These are phyloP conservation scores for Alternaria sp. DNA, from an alignment of 2,329 filamentous ascomycete genomes.

Conservation along the genomic window DNA sequence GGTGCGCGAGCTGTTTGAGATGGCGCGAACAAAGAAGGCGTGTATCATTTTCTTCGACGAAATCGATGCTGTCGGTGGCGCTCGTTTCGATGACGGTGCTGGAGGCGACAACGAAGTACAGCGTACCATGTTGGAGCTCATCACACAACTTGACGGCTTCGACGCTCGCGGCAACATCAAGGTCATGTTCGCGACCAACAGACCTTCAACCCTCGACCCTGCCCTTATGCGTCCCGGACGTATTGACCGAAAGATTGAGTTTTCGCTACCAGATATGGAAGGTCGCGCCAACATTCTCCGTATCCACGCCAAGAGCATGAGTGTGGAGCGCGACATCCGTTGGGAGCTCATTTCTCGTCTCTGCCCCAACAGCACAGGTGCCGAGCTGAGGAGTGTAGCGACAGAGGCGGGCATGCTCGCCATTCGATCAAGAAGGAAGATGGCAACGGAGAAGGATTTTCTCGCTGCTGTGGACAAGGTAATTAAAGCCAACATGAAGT, in stretches of 20 bases:
- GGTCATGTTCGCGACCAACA: constrained; percentile 99
- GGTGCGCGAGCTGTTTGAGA: constrained; percentile 98
- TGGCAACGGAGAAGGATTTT: constrained; percentile 99
- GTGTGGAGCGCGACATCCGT: constrained; percentile 95
- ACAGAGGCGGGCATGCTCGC: constrained; percentile 99
- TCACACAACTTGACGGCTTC: constrained; percentile 96
- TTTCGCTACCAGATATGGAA: constrained; percentile 95
- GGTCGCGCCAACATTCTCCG: constrained; percentile 96
- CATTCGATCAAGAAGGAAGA: constrained; percentile 92
- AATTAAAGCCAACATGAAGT: constrained; percentile 98
- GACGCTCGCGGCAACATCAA: constrained; percentile 98
- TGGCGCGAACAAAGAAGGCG: constrained; percentile 99
- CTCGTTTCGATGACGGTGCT: constrained; percentile 94
- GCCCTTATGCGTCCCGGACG: constrained; percentile 95
- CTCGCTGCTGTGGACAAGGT: constrained; percentile 98
- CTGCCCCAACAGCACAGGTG: constrained; percentile 96
- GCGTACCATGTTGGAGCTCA: constrained; percentile 96
- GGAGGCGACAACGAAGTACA: constrained; percentile 98
- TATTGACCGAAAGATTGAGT: constrained; percentile 99
- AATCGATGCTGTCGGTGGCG: constrained; percentile 94
- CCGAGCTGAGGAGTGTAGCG: constrained; percentile 93
- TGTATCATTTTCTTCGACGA: constrained; percentile 99
- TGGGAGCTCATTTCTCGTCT: constrained; percentile 98
- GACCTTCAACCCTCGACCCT: constrained; percentile 94
- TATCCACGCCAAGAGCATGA: constrained; percentile 99